A percentile compares a stretch with the other conserved stretches of the same genome.
phyloP scores from a whole-genome alignment of 208 protist genomes.

The Trichomonas vaginalis region DNA sequence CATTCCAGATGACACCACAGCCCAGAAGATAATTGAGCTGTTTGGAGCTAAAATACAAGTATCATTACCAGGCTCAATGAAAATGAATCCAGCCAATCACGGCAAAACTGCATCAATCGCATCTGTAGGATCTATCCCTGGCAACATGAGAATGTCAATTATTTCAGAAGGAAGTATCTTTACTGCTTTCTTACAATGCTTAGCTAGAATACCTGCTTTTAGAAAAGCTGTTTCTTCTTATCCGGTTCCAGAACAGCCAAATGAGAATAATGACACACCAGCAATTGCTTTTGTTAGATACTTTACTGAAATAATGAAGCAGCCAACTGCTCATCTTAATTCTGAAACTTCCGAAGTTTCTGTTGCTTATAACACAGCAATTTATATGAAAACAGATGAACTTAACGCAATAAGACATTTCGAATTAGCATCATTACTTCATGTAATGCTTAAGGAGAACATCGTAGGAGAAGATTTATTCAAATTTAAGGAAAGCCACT shows the following conservation, averaged over 20 bases:
- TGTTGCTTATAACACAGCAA: background rate
- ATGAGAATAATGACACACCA: background rate
- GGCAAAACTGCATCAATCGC: background rate
- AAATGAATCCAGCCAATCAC: background rate
- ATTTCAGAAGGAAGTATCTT: background rate
- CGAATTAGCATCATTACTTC: background rate
- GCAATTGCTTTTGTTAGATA: background rate
- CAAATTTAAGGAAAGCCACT: background rate
- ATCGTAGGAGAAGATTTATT: background rate
- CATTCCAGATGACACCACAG: background rate
- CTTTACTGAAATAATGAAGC: background rate
- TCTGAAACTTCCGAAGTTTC: background rate
- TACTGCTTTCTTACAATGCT: background rate
- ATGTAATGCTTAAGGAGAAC: background rate
- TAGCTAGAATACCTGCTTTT: background rate
- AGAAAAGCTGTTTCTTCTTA: background rate
- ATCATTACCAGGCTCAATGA: background rate
- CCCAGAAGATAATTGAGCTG: background rate
- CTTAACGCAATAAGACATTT: background rate
- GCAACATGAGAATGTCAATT: background rate
- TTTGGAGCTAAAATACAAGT: background rate
- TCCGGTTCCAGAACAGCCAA: background rate
- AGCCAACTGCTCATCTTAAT: background rate
- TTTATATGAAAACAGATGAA: background rate
- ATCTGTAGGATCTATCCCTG: background rate